Conservation (phyloP, 2,329 filamentous ascomycete species). For the Claviceps sp. region DNA sequence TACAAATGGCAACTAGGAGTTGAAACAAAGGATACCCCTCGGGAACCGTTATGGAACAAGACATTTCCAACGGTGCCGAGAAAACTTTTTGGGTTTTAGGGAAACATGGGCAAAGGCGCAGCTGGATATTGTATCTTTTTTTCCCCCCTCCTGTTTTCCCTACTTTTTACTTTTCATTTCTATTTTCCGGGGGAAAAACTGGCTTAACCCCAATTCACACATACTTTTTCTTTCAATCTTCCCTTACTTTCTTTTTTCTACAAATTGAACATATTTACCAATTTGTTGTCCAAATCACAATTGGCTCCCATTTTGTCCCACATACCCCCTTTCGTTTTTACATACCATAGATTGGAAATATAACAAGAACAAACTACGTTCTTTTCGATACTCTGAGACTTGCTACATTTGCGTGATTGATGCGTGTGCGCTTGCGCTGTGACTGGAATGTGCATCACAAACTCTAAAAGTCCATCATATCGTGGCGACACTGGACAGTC, state of each 20-base stretch:
- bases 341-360: no score
- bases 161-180: not conserved
- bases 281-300: no score
- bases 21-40: slow-evolving; percentile 3
- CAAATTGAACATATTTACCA: no score
- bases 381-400: no score
- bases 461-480: no score
- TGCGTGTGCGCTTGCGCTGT: no score
- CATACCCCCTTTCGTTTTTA: no score
- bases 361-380: no score
- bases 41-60: not conserved
- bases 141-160: not conserved
- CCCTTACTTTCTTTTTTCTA: not conserved
- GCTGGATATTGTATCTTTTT: not conserved
- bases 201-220: not conserved
- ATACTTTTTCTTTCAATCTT: not conserved
- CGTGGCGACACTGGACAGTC: no score
- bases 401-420: no score
- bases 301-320: no score
- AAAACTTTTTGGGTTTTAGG: not conserved
- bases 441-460: no score
- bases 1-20: not conserved
- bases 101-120: slow-evolving; percentile 1
- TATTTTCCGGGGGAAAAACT: not conserved
- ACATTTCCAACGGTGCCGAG: not conserved